phyloP scores from a whole-genome alignment of 352 stramenopile species.

The Lagenidium giganteum region DNA sequence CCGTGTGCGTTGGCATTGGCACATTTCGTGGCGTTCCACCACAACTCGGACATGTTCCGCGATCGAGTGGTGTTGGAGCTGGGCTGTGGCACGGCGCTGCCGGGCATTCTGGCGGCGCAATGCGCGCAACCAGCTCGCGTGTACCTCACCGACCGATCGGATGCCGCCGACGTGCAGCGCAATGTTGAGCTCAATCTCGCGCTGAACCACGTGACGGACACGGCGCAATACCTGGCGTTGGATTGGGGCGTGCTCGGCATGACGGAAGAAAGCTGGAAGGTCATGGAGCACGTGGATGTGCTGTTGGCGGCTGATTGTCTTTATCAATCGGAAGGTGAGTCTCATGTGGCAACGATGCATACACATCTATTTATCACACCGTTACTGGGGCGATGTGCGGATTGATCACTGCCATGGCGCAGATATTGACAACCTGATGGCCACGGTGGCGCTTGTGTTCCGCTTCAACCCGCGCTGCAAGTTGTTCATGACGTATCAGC shows the following conservation, averaged over 20 bases:
- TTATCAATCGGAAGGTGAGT: slow-evolving; percentile 51
- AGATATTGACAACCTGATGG: slow-evolving; percentile 73
- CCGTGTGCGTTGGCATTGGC: slow-evolving; percentile 46
- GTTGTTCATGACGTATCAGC: slow-evolving; percentile 61
- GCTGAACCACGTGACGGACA: slow-evolving; percentile 29
- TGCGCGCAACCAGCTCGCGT: slow-evolving; percentile 32
- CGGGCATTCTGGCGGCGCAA: slow-evolving; percentile 46
- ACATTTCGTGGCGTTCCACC: slow-evolving; percentile 32
- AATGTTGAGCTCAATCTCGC: slow-evolving; percentile 51
- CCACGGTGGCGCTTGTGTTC: slow-evolving; percentile 61
- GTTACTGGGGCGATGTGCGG: no score
- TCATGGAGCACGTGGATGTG: slow-evolving; percentile 34
- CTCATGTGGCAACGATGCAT: no score
- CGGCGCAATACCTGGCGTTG: slow-evolving; percentile 35
- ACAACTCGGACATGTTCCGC: slow-evolving; percentile 17
- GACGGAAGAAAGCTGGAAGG: no score
- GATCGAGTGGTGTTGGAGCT: slow-evolving; percentile 54
- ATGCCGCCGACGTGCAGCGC: slow-evolving; percentile 34
- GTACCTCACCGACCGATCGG: slow-evolving; percentile 45
- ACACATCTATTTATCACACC: no score
- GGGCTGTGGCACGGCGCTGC: slow-evolving; percentile 60
- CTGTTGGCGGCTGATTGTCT: slow-evolving; percentile 68
- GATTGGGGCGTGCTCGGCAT: slow-evolving; percentile 39
- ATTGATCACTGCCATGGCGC: neutral
- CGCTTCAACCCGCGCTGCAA: slow-evolving; percentile 32